These are phyloP conservation scores for Russula dissimulans DNA, from an alignment of 768 basidiomycete species.

Conservation along the genomic window DNA sequence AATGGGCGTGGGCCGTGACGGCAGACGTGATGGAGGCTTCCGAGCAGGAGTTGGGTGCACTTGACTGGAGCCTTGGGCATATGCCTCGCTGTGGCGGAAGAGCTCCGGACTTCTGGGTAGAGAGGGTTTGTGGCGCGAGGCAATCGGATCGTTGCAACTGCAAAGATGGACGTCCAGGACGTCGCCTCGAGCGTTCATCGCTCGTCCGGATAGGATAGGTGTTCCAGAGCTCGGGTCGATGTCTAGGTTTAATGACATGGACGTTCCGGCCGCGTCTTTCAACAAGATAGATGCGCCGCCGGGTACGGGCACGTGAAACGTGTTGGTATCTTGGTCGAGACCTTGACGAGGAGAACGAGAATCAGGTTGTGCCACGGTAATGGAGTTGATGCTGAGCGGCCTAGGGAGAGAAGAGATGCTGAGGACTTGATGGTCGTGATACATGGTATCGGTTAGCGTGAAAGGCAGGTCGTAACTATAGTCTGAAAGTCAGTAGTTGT, in stretches of 20 bases:
- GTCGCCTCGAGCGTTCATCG: constrained; percentile 1
- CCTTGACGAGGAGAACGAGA: not conserved
- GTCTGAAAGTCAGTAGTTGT: not conserved
- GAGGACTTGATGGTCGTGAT: not conserved
- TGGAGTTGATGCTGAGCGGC: not conserved
- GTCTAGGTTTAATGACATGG: constrained; percentile 9
- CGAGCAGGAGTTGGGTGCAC: not conserved
- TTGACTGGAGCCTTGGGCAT: not conserved
- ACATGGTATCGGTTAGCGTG: not conserved
- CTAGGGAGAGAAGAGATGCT: not conserved
- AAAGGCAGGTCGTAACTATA: not conserved
- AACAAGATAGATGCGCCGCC: constrained; percentile 6
- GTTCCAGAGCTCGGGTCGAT: constrained; percentile 9
- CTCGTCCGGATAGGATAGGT: constrained; percentile 9
- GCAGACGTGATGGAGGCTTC: not conserved
- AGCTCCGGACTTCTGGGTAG: not conserved
- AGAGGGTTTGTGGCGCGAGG: not conserved
- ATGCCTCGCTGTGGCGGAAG: not conserved
- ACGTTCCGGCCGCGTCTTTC: constrained; percentile 2
- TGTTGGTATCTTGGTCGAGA: not conserved
- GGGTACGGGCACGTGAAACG: not conserved
- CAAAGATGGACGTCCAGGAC: constrained; percentile 10
- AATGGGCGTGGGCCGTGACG: not conserved
- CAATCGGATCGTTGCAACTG: not conserved
- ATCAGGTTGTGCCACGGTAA: not conserved